phyloP scores from a whole-genome alignment of 2,329 filamentous ascomycete genomes.

The Aspergillus awamori region DNA sequence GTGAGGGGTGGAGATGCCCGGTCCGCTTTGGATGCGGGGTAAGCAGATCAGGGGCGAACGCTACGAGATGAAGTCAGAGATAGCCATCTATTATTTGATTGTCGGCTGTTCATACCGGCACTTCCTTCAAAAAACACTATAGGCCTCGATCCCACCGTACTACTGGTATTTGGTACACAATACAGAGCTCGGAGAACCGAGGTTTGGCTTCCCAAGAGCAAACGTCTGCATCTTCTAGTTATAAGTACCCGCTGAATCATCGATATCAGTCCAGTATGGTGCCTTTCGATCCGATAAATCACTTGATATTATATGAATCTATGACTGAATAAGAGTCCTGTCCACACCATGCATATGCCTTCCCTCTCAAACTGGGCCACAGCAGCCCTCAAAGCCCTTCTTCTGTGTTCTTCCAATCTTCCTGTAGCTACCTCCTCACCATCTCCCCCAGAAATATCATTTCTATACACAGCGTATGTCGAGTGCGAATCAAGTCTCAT shows the following conservation, averaged over 20 bases:
- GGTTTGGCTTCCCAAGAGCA: neutral
- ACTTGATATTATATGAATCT: no score
- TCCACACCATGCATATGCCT: neutral
- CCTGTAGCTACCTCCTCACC: neutral
- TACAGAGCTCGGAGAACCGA: neutral
- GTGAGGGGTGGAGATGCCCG: neutral
- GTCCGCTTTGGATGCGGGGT: neutral
- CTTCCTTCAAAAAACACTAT: neutral
- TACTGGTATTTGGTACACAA: neutral
- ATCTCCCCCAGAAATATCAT: conserved; percentile 23
- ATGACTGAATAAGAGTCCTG: neutral
- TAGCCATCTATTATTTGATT: no score
- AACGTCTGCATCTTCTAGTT: neutral
- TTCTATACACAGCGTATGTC: conserved; percentile 30
- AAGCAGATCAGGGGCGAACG: neutral
- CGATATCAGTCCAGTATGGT: neutral
- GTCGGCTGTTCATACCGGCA: neutral
- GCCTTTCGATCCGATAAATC: no score
- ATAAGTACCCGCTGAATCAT: neutral
- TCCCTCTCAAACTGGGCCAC: neutral
- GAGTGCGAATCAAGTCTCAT: conserved; percentile 26
- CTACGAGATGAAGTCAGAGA: no score
- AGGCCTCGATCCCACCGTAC: neutral
- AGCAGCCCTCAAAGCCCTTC: neutral
- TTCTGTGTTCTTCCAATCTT: neutral